Base-by-base conservation (phyloP, 2,329 filamentous ascomycete genomes). In the Aspergillus hortae region DNA sequence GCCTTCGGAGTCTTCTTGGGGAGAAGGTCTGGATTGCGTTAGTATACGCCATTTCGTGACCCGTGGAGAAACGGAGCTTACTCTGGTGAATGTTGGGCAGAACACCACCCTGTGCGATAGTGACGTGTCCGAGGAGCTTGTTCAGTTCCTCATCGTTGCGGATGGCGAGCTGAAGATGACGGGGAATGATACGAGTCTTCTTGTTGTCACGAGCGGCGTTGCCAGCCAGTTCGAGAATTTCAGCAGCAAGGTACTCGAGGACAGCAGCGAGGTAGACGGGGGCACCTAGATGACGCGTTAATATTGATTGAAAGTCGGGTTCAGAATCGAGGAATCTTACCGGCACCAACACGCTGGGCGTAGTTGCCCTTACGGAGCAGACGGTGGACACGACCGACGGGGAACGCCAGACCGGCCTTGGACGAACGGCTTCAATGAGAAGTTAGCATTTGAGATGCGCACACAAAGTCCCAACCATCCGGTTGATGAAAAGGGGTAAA, bases 141-240 rank as follows among this genome's bases (percentile, higher is more conserved):
- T 97, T 96, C 89, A 97, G 77, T 80, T 99, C 94, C 85, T 97
- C 92, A 77, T 97, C 92, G 81, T 96, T 96, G 72, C 94, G 88
- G 82, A 99, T 99, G 78, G 94, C 94, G 67, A 99, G 90, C 82
- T 99, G 94, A 44, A 99, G 86, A 79, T 99, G 94, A 78, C 94
- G 91, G 62, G 94, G 94, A 57, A 97, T 99, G 81, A 99, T 99
- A 88, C 94, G 92, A 61, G 92, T 99, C 89, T 97, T 97, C 90
- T 99, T 99, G 87, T 97, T 96, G 81, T 99, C 94, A 68, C 94
- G 92, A 60, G 94, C 94, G 69, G 94, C 94, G 77, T 99, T 99
- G 68, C 94, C 94, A 75, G 94, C 94, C 80, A 99, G 81, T 80
- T 99, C 94, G 71, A 99, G 91, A 67, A 99, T 96, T 82, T 99